Evolutionary conservation across 1,284 basidiomycete species (phyloP).

Genomic region (Irpex sp.): DNA sequence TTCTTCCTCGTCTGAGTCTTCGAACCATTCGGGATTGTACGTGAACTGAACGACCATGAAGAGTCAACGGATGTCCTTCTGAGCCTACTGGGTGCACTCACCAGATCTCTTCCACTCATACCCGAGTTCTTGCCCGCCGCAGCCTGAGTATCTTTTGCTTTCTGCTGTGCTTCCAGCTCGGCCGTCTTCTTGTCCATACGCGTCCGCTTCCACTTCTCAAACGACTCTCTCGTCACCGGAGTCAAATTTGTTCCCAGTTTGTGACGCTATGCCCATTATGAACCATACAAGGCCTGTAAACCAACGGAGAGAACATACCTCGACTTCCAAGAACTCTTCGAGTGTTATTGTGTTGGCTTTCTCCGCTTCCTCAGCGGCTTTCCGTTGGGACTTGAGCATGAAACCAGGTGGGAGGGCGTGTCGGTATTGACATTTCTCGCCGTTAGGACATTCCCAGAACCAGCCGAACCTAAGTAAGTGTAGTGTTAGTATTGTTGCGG

Average conservation of each 20-base stretch:
- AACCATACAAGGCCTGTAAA: neutral
- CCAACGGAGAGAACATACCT: conserved; percentile 49
- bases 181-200: conserved; percentile 90
- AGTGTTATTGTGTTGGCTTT: conserved; percentile 90
- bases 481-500: conserved; percentile 1
- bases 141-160: conserved; percentile 82
- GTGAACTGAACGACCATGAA: conserved; percentile 60
- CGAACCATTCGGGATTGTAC: conserved; percentile 95
- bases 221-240: conserved; percentile 92
- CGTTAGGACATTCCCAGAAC: conserved; percentile 93
- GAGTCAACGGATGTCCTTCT: neutral
- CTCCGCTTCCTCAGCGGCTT: conserved; percentile 79
- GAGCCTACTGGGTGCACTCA: conserved; percentile 35
- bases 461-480: conserved; percentile 65
- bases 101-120: conserved; percentile 95
- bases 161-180: conserved; percentile 76
- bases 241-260: conserved; percentile 91
- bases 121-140: conserved; percentile 90
- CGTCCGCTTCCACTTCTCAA: conserved; percentile 94
- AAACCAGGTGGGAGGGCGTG: conserved; percentile 97
- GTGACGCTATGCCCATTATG: conserved; percentile 65
- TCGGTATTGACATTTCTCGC: conserved; percentile 90
- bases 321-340: conserved; percentile 97
- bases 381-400: conserved; percentile 89
- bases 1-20: conserved; percentile 76